Conservation (phyloP, 2,329 filamentous ascomycete genomes). For the Claviceps maximensis region DNA sequence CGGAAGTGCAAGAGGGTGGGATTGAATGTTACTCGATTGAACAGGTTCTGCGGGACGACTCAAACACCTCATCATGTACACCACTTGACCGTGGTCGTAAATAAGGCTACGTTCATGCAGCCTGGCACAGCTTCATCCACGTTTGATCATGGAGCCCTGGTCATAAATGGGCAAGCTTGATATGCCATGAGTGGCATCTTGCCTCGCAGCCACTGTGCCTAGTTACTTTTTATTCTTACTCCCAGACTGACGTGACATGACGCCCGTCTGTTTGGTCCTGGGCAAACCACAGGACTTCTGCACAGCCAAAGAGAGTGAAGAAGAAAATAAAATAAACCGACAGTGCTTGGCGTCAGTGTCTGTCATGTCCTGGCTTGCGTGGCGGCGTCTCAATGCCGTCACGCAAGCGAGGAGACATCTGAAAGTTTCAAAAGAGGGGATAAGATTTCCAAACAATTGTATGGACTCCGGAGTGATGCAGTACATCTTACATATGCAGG, state of each 20-base stretch:
- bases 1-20: conserved; percentile 1
- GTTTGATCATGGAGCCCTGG: not conserved
- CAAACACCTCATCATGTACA: not conserved
- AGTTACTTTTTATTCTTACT: not conserved
- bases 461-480: not conserved
- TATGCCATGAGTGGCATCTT: not conserved
- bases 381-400: not conserved
- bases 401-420: not conserved
- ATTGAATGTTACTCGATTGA: conserved; percentile 5
- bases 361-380: not conserved
- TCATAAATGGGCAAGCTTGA: not conserved
- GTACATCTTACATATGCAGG: not conserved
- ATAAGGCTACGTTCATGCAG: conserved; percentile 4
- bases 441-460: not conserved
- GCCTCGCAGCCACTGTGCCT: not conserved
- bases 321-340: not conserved
- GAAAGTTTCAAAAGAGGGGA: not conserved
- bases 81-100: not conserved
- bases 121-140: not conserved
- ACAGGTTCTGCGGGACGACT: not conserved
- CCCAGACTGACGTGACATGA: not conserved
- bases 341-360: not conserved
- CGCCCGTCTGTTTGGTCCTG: not conserved
- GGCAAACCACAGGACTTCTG: not conserved
- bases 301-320: not conserved